Base-by-base conservation (phyloP, 1,139 yeast species). In the Suhomyces bolitotheri region DNA sequence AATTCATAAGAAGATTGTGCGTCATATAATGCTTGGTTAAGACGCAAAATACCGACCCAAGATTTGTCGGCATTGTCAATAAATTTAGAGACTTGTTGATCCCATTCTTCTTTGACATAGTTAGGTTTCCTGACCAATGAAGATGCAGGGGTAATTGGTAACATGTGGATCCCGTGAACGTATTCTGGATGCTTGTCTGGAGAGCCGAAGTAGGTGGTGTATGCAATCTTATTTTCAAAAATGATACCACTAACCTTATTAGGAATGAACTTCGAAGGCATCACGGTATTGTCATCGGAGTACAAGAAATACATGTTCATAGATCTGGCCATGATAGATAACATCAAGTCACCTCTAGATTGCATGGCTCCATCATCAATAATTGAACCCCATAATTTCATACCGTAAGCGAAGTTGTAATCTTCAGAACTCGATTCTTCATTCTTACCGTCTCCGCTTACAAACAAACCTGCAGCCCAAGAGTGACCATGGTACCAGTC, bases 141-240 rank as follows among this genome's bases (percentile, higher is more conserved):
- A 11, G 96, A 82, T 11, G 86, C 79, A 0, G 97, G 92, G 0
- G 96, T 88, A 31, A 87, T 68, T 16, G 98, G 96, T 40, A 92
- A 71, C 82, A 94, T 92, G 57, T 92, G 97, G 44, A 92, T 90
- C 55, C 97, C 96, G 53, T 90, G 97, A 36, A 92, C 89, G 58
- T 84, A 92, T 59, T 90, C 92, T 10, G 73, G 67, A 39, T 70
- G 59, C 10, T 39, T 26, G 26, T 69, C 54, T 29, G 51, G 49
- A 11, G 46, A 25, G 2, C 96, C 96, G 53, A 89, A 89, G 63
- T 81, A 89, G 1, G 97, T 92, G 3, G 96, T 88, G 63, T 87
- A 95, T 49, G 87, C 96, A 40, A 87, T 64, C 64, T 92, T 90
- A 62, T 90, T 90, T 60, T 90, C 97, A 58, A 79, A 84, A 33